These are phyloP conservation scores for Hura crepitans DNA, from an alignment of 441 rosid genomes.

Conservation along the genomic window DNA sequence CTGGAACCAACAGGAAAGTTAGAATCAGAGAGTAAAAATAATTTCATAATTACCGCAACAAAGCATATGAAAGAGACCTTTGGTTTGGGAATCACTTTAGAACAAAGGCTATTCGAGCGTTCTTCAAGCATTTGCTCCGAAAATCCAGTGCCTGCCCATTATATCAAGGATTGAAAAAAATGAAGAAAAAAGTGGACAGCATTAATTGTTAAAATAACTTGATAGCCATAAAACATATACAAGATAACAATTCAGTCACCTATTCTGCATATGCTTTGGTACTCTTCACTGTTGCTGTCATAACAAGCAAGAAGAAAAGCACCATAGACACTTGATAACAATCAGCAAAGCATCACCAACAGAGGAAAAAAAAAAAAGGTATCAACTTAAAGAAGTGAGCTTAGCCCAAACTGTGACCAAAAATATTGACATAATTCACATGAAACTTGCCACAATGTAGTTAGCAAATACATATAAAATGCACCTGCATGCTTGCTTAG, in stretches of 20 bases:
- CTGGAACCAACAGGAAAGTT: constrained; percentile 37
- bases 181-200: constrained; percentile 3
- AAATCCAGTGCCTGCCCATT: constrained; percentile 73
- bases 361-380: constrained; percentile 21
- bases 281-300: constrained; percentile 68
- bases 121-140: constrained; percentile 82
- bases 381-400: neutral
- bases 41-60: constrained; percentile 1
- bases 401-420: neutral
- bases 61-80: constrained; percentile 45
- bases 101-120: constrained; percentile 68
- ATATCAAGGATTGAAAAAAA: constrained; percentile 15
- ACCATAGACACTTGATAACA: constrained; percentile 68
- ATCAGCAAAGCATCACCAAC: constrained; percentile 19
- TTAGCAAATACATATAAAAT: neutral
- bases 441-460: neutral
- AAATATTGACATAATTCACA: neutral
- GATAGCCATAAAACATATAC: constrained; percentile 7
- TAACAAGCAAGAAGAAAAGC: constrained; percentile 94
- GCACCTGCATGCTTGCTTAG: constrained; percentile 13
- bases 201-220: constrained; percentile 6
- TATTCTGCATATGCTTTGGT: constrained; percentile 87
- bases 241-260: constrained; percentile 41
- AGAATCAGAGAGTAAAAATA: constrained; percentile 18
- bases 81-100: constrained; percentile 69